phyloP scores from a whole-genome alignment of 805 yeast genomes.

The Ogataea salicorniae region DNA sequence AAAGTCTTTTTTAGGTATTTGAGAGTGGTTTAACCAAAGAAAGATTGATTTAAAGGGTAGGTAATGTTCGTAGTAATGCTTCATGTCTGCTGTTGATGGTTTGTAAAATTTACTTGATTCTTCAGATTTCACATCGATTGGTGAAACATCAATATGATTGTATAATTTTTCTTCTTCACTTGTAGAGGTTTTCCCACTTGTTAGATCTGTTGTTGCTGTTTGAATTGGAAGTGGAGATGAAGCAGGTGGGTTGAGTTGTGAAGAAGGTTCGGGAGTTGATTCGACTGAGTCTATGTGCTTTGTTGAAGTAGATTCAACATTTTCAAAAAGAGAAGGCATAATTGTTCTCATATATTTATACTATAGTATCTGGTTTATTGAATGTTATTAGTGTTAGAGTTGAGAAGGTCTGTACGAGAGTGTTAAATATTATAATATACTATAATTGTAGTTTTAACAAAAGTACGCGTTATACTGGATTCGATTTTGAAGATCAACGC shows the following conservation, averaged over 20 bases:
- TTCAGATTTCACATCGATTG: background rate
- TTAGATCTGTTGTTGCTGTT: background rate
- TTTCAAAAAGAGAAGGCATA: too few relatives aligned
- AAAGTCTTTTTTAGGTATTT: conserved; percentile 68
- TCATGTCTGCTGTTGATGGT: conserved; percentile 59
- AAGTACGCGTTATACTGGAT: too few relatives aligned
- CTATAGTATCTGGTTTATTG: too few relatives aligned
- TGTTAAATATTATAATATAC: too few relatives aligned
- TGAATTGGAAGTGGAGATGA: conserved; percentile 12
- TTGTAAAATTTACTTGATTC: conserved; percentile 12
- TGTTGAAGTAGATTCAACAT: too few relatives aligned
- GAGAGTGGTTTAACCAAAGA: conserved; percentile 87
- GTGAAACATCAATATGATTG: conserved; percentile 1
- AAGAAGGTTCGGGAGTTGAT: conserved; percentile 18
- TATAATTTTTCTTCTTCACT: background rate
- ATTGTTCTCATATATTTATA: too few relatives aligned
- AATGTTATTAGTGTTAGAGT: too few relatives aligned
- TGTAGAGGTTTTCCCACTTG: background rate
- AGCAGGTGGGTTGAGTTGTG: conserved; percentile 14
- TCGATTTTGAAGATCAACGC: too few relatives aligned
- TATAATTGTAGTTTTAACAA: too few relatives aligned
- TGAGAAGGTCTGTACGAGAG: too few relatives aligned
- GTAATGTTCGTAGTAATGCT: conserved; percentile 59
- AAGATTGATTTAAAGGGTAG: conserved; percentile 78
- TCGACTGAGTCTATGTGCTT: background rate